Conservation (phyloP, 148 eudicot species). For the Agrostemma githago region DNA sequence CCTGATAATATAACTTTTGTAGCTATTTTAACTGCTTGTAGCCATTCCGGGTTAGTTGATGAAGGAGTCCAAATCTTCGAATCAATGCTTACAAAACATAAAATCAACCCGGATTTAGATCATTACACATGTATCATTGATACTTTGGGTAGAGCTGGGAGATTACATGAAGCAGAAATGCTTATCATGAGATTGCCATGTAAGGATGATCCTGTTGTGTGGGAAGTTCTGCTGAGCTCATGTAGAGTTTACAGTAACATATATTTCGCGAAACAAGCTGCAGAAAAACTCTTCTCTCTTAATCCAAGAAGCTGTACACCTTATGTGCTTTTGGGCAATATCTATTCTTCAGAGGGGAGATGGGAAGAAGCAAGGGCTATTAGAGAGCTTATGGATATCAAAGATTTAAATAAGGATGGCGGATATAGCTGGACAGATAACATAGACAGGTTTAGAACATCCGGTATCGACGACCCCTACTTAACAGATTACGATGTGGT, state of each 20-base stretch:
- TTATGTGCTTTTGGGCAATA: slow-evolving; percentile 63
- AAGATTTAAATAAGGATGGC: slow-evolving; percentile 43
- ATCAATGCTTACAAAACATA: slow-evolving; percentile 45
- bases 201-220: slow-evolving; percentile 54
- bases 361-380: slow-evolving; percentile 68
- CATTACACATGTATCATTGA: slow-evolving; percentile 79
- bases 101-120: slow-evolving; percentile 44
- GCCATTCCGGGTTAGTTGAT: slow-evolving; percentile 68
- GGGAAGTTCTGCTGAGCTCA: slow-evolving; percentile 82
- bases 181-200: slow-evolving; percentile 43
- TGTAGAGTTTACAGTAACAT: slow-evolving; percentile 59
- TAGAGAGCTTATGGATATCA: slow-evolving; percentile 48
- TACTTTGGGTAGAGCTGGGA: slow-evolving; percentile 70
- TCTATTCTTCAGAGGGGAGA: slow-evolving; percentile 62
- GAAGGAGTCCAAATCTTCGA: slow-evolving; percentile 46
- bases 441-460: slow-evolving; percentile 17
- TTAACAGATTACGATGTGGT: too few relatives aligned
- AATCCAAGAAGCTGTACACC: slow-evolving; percentile 55
- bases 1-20: slow-evolving; percentile 63
- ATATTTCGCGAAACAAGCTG: slow-evolving; percentile 56
- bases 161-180: slow-evolving; percentile 54
- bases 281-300: slow-evolving; percentile 49
- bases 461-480: too few relatives aligned
- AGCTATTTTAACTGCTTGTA: slow-evolving; percentile 65
- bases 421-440: slow-evolving; percentile 61